phyloP scores from a whole-genome alignment of 23 red algal species.

The Gracilaria domingensis region DNA sequence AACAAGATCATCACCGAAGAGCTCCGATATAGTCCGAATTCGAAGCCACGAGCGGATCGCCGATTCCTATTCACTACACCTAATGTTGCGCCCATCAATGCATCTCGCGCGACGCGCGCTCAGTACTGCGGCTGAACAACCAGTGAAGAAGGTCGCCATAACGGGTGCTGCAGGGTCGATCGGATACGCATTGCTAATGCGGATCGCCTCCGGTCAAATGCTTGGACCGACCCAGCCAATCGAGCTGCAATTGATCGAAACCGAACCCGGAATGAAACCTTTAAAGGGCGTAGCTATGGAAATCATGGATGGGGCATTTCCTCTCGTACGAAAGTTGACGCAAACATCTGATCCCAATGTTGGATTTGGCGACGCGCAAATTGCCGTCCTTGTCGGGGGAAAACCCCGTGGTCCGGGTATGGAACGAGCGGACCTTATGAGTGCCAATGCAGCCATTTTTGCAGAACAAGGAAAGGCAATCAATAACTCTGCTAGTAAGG shows the following conservation, averaged over 20 bases:
- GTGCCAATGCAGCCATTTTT: constrained; percentile 95
- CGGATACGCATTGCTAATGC: constrained; percentile 92
- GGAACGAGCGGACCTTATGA: constrained; percentile 94
- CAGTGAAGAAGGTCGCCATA: constrained; percentile 87
- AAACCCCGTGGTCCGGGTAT: constrained; percentile 94
- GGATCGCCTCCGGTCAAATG: constrained; percentile 95
- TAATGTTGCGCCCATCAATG: constrained; percentile 52
- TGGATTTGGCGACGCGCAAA: constrained; percentile 90
- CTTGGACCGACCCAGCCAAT: constrained; percentile 89
- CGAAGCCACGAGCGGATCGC: neutral
- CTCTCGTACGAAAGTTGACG: constrained; percentile 78
- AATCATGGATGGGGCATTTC: constrained; percentile 96
- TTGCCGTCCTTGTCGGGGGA: constrained; percentile 91
- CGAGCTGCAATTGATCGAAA: constrained; percentile 91
- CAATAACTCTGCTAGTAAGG: constrained; percentile 76
- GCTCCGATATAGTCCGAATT: neutral
- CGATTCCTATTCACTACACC: neutral
- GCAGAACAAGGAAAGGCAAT: constrained; percentile 92
- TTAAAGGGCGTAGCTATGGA: constrained; percentile 98
- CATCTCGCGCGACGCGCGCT: constrained; percentile 39
- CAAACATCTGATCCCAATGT: constrained; percentile 83
- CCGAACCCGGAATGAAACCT: constrained; percentile 84
- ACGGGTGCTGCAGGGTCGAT: constrained; percentile 97
- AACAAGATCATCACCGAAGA: neutral
- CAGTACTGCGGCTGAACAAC: constrained; percentile 28